A percentile compares a stretch with the other conserved stretches of the same genome.
Conservation (phyloP, 768 basidiomycete species). For the Termitomyces sp. region DNA sequence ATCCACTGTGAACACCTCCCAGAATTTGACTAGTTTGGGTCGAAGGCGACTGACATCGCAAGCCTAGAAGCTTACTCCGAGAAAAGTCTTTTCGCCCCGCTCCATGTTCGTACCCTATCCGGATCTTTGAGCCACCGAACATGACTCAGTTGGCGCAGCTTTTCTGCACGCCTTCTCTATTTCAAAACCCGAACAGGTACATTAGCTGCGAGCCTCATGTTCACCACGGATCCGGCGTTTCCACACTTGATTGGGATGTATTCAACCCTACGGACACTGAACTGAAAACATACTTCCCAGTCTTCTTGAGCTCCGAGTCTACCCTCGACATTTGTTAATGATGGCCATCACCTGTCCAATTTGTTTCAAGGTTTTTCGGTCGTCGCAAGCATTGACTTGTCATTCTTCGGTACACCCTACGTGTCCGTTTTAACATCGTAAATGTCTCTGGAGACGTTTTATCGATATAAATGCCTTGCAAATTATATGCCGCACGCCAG, state of each 20-base stretch:
- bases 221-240: background rate
- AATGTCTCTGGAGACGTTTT: background rate
- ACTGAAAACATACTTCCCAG: background rate
- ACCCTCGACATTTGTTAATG: background rate
- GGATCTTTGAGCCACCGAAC: background rate
- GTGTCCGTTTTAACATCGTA: background rate
- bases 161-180: background rate
- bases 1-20: no score
- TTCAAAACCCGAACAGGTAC: no score
- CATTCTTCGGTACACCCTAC: background rate
- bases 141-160: background rate
- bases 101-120: no score
- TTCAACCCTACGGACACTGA: background rate
- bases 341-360: background rate
- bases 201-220: background rate
- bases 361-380: background rate
- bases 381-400: background rate
- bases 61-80: no score
- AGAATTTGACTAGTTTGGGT: no score
- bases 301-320: background rate
- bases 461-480: background rate
- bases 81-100: background rate
- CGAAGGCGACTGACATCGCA: no score
- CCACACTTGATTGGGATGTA: background rate
- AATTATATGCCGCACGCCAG: background rate